These are phyloP conservation scores for Mycena crocata DNA, from an alignment of 768 basidiomycete genomes.

Conservation along the genomic window DNA sequence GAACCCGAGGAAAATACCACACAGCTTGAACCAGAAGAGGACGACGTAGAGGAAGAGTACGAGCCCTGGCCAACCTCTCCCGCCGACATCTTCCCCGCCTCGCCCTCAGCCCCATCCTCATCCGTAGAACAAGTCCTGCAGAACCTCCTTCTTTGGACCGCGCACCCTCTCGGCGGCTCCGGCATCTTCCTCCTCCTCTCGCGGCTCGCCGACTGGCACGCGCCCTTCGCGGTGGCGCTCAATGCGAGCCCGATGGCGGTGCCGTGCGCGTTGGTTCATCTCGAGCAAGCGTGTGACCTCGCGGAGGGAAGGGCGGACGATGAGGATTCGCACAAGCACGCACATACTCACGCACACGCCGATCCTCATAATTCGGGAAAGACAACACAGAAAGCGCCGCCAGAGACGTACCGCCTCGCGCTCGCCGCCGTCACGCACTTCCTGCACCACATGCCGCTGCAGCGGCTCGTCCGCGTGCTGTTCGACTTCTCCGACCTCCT, in stretches of 20 bases:
- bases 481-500: constrained; percentile 8
- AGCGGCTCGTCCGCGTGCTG: constrained; percentile 13
- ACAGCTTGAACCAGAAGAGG: too few species aligned
- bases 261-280: constrained; percentile 18
- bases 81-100: constrained; percentile 11
- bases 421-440: constrained; percentile 18
- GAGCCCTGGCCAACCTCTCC: constrained; percentile 9
- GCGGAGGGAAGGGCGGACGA: too few species aligned
- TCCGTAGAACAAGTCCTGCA: not conserved
- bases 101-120: too few species aligned
- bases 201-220: constrained; percentile 15
- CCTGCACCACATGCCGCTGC: constrained; percentile 5
- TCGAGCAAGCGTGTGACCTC: constrained; percentile 14
- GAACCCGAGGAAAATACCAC: too few species aligned
- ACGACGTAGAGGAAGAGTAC: too few species aligned
- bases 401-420: constrained; percentile 16
- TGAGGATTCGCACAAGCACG: too few species aligned
- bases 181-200: constrained; percentile 21
- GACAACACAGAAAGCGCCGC: not conserved
- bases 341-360: too few species aligned
- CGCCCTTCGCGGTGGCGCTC: not conserved
- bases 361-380: too few species aligned
- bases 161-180: constrained; percentile 9
- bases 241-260: not conserved
- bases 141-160: constrained; percentile 17